Base-by-base conservation (phyloP, 331 rosid genomes). In the Arachis monticola region DNA sequence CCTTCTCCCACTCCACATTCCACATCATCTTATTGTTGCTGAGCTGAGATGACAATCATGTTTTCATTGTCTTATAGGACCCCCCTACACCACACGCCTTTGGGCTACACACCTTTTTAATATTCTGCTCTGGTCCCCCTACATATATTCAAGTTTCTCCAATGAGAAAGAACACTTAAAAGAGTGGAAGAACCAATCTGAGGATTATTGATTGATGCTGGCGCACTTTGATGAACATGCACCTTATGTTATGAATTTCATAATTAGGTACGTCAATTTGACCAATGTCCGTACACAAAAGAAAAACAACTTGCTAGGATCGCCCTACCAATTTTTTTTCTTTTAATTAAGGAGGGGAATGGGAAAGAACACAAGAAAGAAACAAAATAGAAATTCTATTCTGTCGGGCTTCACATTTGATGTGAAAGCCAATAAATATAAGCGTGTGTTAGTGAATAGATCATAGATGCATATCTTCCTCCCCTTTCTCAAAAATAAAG, bases 21-120 rank as follows among this genome's bases (percentile, higher is more conserved):
- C 41, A 38, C 41, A 38, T 2, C 57, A 6, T 72, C 7, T 78
- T 31, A 6, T 55, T 46, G 45, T 14, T 45, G 31, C 56, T 72
- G 74, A 72, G 42, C 69, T 72, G 74, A 72, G 64, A 66, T 50
- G 46, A 65, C 80, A 80, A 61, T 80, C 76, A 74, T 68, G 80
- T 80, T 80, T 53, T 56, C 50, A 7, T 32, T 70, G 72, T 70
- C 47, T 52, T 44, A 69, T 70, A 70, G 77, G 81, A 70, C 77
- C 81, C 77, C 72, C 77, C 55, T 69, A 70, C 64, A 50, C 30
- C 60, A 74, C 45, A 22, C 4, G 53, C 5, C 81, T 69, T 69
- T 60, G 38, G 81, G 45, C 80, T 58, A 12, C 47, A 32, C 35
- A 12, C 62, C 67, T 58, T 67, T 48, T 67, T 38, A 67, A 14